phyloP scores from a whole-genome alignment of 345 rosid species.

The Carallia brachiata region DNA sequence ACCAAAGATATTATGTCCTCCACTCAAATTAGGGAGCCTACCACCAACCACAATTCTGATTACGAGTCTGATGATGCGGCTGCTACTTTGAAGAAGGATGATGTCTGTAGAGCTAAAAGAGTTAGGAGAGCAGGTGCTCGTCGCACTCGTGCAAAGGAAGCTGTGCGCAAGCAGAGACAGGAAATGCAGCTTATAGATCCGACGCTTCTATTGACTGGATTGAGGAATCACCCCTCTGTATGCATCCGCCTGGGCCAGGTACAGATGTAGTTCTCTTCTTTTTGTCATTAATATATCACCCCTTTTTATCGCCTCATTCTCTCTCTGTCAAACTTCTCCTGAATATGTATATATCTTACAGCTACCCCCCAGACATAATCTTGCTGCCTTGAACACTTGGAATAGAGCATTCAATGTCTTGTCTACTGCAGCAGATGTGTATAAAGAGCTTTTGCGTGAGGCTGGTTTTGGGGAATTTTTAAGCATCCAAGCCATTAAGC shows the following conservation, averaged over 20 bases:
- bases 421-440: background rate
- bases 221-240: background rate
- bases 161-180: background rate
- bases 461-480: background rate
- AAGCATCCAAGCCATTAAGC: background rate
- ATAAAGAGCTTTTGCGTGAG: too few species aligned
- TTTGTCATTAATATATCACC: too few species aligned
- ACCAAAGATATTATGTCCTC: too few species aligned
- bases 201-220: background rate
- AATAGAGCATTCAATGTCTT: background rate
- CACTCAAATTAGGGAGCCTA: too few species aligned
- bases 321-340: background rate
- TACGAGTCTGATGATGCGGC: too few species aligned
- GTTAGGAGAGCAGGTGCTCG: slow-evolving; percentile 4
- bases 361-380: background rate
- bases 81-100: background rate
- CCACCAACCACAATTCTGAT: too few species aligned
- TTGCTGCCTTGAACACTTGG: background rate
- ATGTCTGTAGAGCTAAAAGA: background rate
- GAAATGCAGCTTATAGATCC: background rate
- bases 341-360: background rate
- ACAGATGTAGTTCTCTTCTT: background rate
- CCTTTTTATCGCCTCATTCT: too few species aligned
- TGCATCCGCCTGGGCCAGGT: background rate
- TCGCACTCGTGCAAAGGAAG: background rate